Conservation (phyloP, 176 grass and related monocot species). For the Zizania latifolia region DNA sequence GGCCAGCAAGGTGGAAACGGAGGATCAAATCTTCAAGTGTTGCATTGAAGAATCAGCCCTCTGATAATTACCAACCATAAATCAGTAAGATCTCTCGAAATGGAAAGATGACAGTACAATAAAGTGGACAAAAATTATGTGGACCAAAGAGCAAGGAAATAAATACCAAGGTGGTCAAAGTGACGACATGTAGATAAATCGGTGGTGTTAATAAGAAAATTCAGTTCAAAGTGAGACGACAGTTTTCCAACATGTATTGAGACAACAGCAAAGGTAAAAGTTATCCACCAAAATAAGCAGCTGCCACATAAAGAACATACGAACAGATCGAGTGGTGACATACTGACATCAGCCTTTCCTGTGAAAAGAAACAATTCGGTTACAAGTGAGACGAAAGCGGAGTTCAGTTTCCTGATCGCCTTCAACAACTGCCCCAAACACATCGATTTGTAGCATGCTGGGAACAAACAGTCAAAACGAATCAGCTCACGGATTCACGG, state of each 20-base stretch:
- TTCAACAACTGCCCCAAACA: not conserved
- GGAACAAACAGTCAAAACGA: not conserved
- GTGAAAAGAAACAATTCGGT: not conserved
- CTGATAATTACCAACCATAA: slow-evolving; percentile 7
- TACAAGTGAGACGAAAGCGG: not conserved
- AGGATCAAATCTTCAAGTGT: slow-evolving; percentile 20
- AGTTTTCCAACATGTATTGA: not conserved
- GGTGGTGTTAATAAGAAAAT: not conserved
- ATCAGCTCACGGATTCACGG: not conserved
- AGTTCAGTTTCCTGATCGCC: not conserved
- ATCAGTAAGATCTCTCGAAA: slow-evolving; percentile 3
- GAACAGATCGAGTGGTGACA: not conserved
- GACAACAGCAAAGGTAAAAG: not conserved
- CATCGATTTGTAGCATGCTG: not conserved
- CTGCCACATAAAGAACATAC: not conserved
- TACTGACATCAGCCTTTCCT: not conserved
- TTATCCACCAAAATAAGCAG: not conserved
- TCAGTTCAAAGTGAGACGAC: not conserved
- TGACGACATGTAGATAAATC: not conserved
- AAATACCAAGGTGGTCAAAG: not conserved
- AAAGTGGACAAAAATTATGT: not conserved
- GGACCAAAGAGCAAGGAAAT: not conserved
- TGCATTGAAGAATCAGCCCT: slow-evolving; percentile 10
- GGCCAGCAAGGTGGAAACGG: not conserved
- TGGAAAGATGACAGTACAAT: not conserved